These are phyloP conservation scores for Lenwebbia sp. DNA, from an alignment of 345 rosid species.

Conservation along the genomic window DNA sequence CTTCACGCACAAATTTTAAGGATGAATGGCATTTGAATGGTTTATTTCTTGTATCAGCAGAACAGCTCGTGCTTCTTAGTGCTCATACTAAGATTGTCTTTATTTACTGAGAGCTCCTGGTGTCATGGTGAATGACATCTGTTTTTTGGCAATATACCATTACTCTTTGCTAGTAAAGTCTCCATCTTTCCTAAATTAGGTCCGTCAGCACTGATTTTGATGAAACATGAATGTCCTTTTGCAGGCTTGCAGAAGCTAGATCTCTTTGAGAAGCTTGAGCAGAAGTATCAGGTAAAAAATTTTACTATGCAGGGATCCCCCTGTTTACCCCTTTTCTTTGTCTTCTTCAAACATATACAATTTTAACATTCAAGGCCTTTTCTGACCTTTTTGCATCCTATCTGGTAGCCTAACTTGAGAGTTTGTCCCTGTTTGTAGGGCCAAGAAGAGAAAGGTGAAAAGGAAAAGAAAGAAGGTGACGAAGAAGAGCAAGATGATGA, in stretches of 20 bases:
- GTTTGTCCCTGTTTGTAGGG: slow-evolving; percentile 4
- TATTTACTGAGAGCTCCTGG: neutral
- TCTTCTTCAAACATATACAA: neutral
- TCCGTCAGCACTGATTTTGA: neutral
- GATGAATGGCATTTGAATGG: neutral
- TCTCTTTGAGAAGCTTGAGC: slow-evolving; percentile 33
- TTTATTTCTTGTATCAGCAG: neutral
- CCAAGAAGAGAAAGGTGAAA: slow-evolving; percentile 23
- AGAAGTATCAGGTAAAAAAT: slow-evolving; percentile 19
- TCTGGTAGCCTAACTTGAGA: neutral
- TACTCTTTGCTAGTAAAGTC: neutral
- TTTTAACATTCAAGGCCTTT: neutral
- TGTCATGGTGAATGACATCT: neutral
- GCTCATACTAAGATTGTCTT: neutral
- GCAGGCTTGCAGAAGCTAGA: slow-evolving; percentile 24
- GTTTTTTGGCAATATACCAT: neutral
- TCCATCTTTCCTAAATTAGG: neutral
- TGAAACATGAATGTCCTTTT: slow-evolving; percentile 2
- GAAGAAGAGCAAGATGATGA: slow-evolving; percentile 28
- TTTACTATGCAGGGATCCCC: neutral
- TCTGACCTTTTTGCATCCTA: neutral
- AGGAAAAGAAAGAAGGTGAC: slow-evolving; percentile 28
- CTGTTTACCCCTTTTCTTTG: neutral
- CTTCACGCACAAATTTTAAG: neutral
- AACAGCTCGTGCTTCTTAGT: neutral